Base-by-base conservation (phyloP, 177 flowering plant species). In the Vitis hybrid region DNA sequence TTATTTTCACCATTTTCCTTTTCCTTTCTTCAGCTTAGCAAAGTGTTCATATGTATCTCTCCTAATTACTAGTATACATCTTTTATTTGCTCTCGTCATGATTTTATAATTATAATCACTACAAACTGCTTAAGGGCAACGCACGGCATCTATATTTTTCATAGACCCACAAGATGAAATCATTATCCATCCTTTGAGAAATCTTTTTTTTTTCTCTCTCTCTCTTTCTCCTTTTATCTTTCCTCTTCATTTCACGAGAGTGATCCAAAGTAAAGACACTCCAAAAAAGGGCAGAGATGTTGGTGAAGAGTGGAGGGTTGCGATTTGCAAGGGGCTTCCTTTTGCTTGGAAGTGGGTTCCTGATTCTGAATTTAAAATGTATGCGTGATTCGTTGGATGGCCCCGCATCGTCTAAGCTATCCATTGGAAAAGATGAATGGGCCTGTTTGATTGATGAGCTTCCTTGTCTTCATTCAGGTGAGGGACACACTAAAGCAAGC, bases 341-440 rank as follows among this genome's bases (percentile, higher is more conserved):
- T 81, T 75, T 74, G 64, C 62, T 72, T 49, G 66, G 39, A 76
- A 84, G 86, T 83, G 90, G 88, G 77, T 78, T 84, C 75, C 71
- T 70, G 81, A 78, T 80, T 86, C 85, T 80, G 67, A 79, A 75
- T 73, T 70, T 62, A 71, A 75, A 81, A 76, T 74, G 52, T 72
- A 6, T 70, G 77, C 56, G 68, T 67, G 77, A 82, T 77, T 80
- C 75, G 64, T 49, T 70, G 74, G 72, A 56, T 39, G 76, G 80
- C 45, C 22, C 89, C 86, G 72, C 67, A 52, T 73, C 58, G 55
- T 14, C 73, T 21, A 22, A 75, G 69, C 67, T 56, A 76, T 71
- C 71, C 69, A 49, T 26, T 56, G 66, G 53, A 50, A 75, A 69
- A 71, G 66, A 76, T 59, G 60, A 45, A 67, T 19, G 66, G 68